Evolutionary conservation across 345 rosid genomes (phyloP).

Genomic region (thale cress (Arabidopsis thaliana)): TAIR10.1 NC_003074.8:21310001-21310500

Average conservation of each 20-base stretch:
- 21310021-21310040: conserved; percentile 24
- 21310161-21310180: conserved; percentile 18
- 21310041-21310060: background rate
- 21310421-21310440: background rate
- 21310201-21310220: background rate
- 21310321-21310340: background rate
- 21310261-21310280: background rate
- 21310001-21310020: conserved; percentile 22
- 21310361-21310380: background rate
- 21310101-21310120: background rate
- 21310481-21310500: background rate
- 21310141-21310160: background rate
- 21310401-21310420: background rate
- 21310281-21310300: background rate
- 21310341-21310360: background rate
- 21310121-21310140: background rate
- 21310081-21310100: conserved; percentile 1
- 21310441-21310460: background rate
- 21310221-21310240: background rate
- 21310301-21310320: too few species aligned
- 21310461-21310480: background rate
- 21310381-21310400: background rate
- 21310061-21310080: background rate
- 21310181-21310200: background rate
- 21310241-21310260: background rate